Conservation (phyloP, 2,329 filamentous ascomycete genomes). For the Colletotrichum sp. region DNA sequence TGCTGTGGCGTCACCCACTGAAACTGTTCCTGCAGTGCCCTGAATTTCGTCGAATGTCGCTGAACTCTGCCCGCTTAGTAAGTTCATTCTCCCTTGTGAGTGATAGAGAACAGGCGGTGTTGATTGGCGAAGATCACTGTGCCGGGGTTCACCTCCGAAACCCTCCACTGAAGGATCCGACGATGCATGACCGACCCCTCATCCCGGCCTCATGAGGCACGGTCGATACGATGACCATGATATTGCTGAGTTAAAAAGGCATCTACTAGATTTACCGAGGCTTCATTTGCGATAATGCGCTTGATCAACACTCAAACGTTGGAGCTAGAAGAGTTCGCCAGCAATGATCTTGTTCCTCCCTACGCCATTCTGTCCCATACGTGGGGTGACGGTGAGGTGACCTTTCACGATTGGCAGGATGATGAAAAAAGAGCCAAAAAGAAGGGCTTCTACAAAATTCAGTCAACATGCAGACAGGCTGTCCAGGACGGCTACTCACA, state of each 20-base stretch:
- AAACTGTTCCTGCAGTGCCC: not conserved
- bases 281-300: not conserved
- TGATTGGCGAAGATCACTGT: not conserved
- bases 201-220: not conserved
- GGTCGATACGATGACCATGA: not conserved
- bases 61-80: not conserved
- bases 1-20: not conserved
- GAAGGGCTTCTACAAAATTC: not conserved
- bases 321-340: not conserved
- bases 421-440: accelerated
- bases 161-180: not conserved
- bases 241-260: not conserved
- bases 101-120: not conserved
- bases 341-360: not conserved
- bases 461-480: not conserved
- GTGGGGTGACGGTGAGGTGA: constrained; percentile 10
- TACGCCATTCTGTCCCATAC: constrained; percentile 23
- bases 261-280: too few species aligned
- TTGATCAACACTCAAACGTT: not conserved
- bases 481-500: not conserved
- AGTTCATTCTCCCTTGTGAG: accelerated
- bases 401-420: not conserved
- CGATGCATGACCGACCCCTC: not conserved
- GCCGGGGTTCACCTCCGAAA: not conserved
- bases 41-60: not conserved